Evolutionary conservation across 2,329 filamentous ascomycete genomes (phyloP).

Genomic region (Diaporthe sp.): DNA sequence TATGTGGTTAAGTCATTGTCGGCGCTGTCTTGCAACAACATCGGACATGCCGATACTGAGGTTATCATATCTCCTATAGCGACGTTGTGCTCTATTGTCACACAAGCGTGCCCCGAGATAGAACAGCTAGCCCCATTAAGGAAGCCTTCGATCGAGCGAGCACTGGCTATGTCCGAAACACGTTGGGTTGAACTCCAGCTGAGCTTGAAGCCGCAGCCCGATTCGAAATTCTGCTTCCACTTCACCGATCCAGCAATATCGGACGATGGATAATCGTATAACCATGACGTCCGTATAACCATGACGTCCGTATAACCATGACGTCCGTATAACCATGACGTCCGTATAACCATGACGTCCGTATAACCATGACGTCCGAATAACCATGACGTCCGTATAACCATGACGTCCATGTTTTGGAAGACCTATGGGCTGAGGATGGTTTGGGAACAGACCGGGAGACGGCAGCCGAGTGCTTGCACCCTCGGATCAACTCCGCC

Average conservation of each 20-base stretch:
- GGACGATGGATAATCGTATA: slow-evolving; percentile 10
- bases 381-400: slow-evolving; percentile 1
- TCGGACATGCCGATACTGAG: background rate
- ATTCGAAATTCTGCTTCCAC: background rate
- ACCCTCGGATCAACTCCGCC: background rate
- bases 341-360: background rate
- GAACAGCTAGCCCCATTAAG: background rate
- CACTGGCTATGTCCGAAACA: slow-evolving; percentile 26
- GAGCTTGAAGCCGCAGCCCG: background rate
- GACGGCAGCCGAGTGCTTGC: background rate
- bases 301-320: slow-evolving; percentile 1
- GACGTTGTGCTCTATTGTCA: background rate
- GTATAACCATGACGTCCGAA: background rate
- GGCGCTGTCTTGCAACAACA: background rate
- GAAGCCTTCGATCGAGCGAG: background rate
- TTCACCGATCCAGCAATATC: background rate
- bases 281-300: slow-evolving; percentile 5
- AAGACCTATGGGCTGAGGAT: background rate
- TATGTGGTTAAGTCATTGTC: background rate
- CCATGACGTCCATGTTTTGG: background rate
- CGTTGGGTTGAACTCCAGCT: slow-evolving; percentile 9
- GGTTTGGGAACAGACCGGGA: background rate
- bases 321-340: background rate
- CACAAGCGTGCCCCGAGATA: background rate
- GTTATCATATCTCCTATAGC: background rate